Evolutionary conservation across 495 filamentous ascomycete genomes (phyloP), one percentile per base, ranked within the genome.

Genomic region (Durotheca rogersii): DNA sequence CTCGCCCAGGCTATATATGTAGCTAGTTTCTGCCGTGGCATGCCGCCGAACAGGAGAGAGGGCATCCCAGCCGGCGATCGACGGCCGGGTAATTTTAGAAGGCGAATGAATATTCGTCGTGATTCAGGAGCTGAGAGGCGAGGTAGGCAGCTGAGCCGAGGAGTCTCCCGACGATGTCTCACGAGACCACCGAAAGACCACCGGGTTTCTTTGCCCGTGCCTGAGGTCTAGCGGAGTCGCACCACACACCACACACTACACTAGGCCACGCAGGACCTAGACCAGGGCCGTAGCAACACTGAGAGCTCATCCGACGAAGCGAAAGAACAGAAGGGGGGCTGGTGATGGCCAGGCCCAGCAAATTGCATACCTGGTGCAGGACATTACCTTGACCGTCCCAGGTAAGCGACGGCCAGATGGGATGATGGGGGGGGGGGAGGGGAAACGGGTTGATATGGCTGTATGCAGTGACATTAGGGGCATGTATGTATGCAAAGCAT

Each of bases 141-240:
- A 21, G 32, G 30, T 31, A 25, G 23, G 33, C 39, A 39, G 34
- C 31, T 17, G 18, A 58, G 32, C 31, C 23, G 10, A 58, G 21
- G 14, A 6, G 39, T 53, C 55, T 53, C 31, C 49, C 56, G 50
- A 59, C 39, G 45, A 42, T 41, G 12, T 19, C 50, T 54, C 50
- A 47, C 41, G 56, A 59, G 56, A 54, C 17, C 12, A 51, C 41
- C 41, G 31, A 41, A 42, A 53, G 49, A 54, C 17, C 9, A 4
- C 4, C 9, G 4, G 23, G 23, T 4, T 27, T 27, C 23, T 9
- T 27, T 27, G 23, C 23, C 23, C 23, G 23, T 27, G 23, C 4
- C 23, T 9, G 52, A 44, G 27, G 30, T 31, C 12, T n/a, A 17
- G 39, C 20, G 23, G 36, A 52, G 37, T 45, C 35, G 44, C 41